phyloP scores from a whole-genome alignment of 139 green algal genomes.

The Gonium pectorale region DNA sequence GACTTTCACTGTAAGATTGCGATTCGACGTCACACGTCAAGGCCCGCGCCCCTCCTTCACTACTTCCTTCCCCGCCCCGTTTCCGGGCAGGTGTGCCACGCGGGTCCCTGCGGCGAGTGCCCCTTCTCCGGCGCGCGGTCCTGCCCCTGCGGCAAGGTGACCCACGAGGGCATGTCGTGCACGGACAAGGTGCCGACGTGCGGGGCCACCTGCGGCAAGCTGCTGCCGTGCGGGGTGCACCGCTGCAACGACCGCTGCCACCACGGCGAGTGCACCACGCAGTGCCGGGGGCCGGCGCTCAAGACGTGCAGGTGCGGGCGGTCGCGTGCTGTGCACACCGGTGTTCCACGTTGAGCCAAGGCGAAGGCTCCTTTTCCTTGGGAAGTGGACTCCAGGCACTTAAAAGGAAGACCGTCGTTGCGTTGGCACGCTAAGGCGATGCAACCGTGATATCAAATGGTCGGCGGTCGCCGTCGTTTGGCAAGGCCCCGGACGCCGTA shows the following conservation, averaged over 20 bases:
- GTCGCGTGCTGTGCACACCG: no score
- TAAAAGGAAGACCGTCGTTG: no score
- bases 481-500: no score
- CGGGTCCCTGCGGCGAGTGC: slow-evolving; percentile 75
- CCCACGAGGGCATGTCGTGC: slow-evolving; percentile 54
- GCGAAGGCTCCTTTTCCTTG: no score
- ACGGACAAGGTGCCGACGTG: slow-evolving; percentile 75
- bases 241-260: slow-evolving; percentile 78
- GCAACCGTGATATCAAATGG: no score
- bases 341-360: no score
- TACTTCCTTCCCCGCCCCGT: background rate
- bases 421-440: no score
- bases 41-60: no score
- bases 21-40: no score
- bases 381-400: no score
- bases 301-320: slow-evolving; percentile 70
- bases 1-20: no score
- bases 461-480: no score
- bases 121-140: slow-evolving; percentile 66
- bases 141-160: slow-evolving; percentile 87
- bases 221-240: slow-evolving; percentile 84
- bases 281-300: slow-evolving; percentile 55
- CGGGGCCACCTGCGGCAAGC: slow-evolving; percentile 85
- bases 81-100: slow-evolving; percentile 60
- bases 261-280: slow-evolving; percentile 69